Percentiles rank a stretch among this genome's conserved stretches.
phyloP scores from a whole-genome alignment of 2,329 filamentous ascomycete species.

The Phaeomoniella chlamydospora region DNA sequence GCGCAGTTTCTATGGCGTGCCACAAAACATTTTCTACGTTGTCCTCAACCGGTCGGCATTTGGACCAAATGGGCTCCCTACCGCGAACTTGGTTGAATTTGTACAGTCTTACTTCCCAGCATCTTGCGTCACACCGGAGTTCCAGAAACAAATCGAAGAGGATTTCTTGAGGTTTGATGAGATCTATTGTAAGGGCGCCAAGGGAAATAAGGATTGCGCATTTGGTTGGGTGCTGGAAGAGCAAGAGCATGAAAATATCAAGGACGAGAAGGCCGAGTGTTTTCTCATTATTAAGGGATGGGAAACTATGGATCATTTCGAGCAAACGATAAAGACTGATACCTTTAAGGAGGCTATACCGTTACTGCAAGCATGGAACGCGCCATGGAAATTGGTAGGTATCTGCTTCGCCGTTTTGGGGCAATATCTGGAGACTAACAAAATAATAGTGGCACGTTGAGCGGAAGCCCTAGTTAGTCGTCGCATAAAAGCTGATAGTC shows the following conservation, averaged over 20 bases:
- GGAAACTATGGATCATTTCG: constrained; percentile 7
- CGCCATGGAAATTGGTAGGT: constrained; percentile 7
- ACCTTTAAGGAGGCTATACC: constrained; percentile 6
- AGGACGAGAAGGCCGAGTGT: constrained; percentile 8
- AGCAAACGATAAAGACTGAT: constrained; percentile 6
- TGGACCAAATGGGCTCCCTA: constrained; percentile 5
- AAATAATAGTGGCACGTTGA: constrained; percentile 2
- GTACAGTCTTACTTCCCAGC: constrained; percentile 8
- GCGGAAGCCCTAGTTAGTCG: constrained; percentile 1
- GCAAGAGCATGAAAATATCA: constrained; percentile 5
- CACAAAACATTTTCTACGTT: constrained; percentile 6
- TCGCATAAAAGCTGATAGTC: too few species aligned
- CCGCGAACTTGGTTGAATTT: constrained; percentile 6
- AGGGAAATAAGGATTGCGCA: constrained; percentile 2
- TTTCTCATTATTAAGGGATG: constrained; percentile 7
- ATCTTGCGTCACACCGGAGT: constrained; percentile 6
- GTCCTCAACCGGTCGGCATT: constrained; percentile 5
- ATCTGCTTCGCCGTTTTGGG: constrained; percentile 1
- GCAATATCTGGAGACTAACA: constrained; percentile 5
- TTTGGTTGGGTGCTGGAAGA: constrained; percentile 8
- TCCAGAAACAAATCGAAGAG: constrained; percentile 6
- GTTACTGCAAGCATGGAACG: constrained; percentile 6
- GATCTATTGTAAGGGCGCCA: constrained; percentile 4
- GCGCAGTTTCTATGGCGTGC: constrained; percentile 4
- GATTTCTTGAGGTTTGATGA: constrained; percentile 7